Evolutionary conservation across 345 rosid species (phyloP).

Genomic region (Lepidium africanum): DNA sequence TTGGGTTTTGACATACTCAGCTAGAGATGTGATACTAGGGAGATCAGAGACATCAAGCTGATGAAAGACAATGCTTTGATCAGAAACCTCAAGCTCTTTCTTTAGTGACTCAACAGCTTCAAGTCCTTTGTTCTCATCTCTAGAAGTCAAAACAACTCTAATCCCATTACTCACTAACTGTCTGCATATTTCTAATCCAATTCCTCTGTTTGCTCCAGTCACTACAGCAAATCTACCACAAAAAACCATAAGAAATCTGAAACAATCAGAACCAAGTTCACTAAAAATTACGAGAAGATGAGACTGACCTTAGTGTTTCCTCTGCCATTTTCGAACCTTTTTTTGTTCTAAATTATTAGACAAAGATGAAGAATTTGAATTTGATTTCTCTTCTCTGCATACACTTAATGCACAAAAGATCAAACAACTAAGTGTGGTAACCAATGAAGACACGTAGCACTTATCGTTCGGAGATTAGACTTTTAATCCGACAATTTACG

Average conservation of each 20-base stretch:
- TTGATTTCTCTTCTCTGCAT: not conserved
- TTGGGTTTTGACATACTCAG: slow-evolving; percentile 27
- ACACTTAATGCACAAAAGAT: not conserved
- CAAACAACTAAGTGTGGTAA: not conserved
- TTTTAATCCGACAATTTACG: not conserved
- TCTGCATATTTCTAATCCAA: slow-evolving; percentile 37
- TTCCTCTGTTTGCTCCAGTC: slow-evolving; percentile 43
- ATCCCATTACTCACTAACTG: slow-evolving; percentile 27
- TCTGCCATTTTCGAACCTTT: not conserved
- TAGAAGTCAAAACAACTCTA: slow-evolving; percentile 31
- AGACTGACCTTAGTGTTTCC: too few species aligned
- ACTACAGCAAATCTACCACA: slow-evolving; percentile 30
- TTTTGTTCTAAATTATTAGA: not conserved
- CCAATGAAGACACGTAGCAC: too few species aligned
- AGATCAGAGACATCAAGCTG: slow-evolving; percentile 46
- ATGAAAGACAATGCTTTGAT: slow-evolving; percentile 32
- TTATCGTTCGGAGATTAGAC: too few species aligned
- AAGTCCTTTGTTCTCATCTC: slow-evolving; percentile 35
- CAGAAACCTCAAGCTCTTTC: slow-evolving; percentile 17
- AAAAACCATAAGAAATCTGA: not conserved
- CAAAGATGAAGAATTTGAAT: too few species aligned
- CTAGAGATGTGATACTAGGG: slow-evolving; percentile 30
- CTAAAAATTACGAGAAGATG: too few species aligned
- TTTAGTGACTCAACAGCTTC: slow-evolving; percentile 40
- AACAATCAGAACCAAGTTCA: too few species aligned